Percentiles rank a stretch among this genome's conserved stretches.
Evolutionary conservation across 169 alveolate species (phyloP).

Genomic region (Babesia divergens): DNA sequence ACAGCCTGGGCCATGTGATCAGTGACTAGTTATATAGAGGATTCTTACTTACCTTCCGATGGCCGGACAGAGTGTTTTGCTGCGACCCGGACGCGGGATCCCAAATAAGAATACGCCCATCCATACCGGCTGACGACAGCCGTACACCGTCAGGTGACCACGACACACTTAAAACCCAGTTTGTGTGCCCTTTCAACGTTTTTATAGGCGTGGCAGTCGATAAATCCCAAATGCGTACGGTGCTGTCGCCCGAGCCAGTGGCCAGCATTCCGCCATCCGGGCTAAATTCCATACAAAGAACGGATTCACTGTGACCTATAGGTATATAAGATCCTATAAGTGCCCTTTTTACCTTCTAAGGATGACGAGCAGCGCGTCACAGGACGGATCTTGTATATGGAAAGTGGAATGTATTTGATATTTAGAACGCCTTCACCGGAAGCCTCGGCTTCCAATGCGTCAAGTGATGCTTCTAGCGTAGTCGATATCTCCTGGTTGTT

Average conservation of each 20-base stretch:
- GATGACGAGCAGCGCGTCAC: constrained; percentile 89
- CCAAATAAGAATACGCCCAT: constrained; percentile 56
- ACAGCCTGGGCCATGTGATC: constrained; percentile 59
- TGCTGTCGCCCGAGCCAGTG: constrained; percentile 93
- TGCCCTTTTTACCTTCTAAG: constrained; percentile 73
- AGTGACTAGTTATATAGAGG: background rate
- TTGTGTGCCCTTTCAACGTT: constrained; percentile 86
- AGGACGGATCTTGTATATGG: constrained; percentile 83
- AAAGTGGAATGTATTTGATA: constrained; percentile 77
- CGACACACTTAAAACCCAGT: constrained; percentile 89
- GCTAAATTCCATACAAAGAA: constrained; percentile 85
- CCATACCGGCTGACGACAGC: constrained; percentile 91
- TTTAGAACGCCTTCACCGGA: constrained; percentile 77
- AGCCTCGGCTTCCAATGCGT: constrained; percentile 45
- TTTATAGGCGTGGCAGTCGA: constrained; percentile 89
- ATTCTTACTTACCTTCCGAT: constrained; percentile 46
- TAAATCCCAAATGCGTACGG: constrained; percentile 92
- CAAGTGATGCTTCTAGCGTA: constrained; percentile 67
- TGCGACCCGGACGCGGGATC: constrained; percentile 32
- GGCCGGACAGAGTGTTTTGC: constrained; percentile 54
- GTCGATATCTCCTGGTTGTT: constrained; percentile 67
- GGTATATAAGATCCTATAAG: too few relatives aligned
- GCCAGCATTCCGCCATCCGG: constrained; percentile 89
- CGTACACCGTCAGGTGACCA: constrained; percentile 92
- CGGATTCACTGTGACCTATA: constrained; percentile 85